A percentile compares a stretch with the other conserved stretches of the same genome.
Evolutionary conservation across 257 asterid genomes (phyloP).

Genomic region (Solanum paucissectum): DNA sequence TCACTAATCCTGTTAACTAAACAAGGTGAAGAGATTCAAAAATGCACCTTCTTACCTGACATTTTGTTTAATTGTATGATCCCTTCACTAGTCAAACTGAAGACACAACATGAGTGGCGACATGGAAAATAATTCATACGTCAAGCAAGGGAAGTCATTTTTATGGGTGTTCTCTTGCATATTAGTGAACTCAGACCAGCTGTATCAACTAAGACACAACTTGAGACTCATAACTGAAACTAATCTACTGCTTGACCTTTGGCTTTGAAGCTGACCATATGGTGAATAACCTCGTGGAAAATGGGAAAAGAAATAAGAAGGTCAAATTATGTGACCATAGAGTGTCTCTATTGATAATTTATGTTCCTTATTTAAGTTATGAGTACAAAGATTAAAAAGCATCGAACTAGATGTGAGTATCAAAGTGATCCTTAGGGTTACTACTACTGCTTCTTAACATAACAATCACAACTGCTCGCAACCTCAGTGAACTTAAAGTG

Average conservation of each 20-base stretch:
- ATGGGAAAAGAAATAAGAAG: not conserved
- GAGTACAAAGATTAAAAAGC: not conserved
- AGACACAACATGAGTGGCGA: not conserved
- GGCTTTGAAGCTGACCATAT: not conserved
- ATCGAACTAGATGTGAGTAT: not conserved
- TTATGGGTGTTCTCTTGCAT: not conserved
- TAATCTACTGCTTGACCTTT: not conserved
- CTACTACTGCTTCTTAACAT: not conserved
- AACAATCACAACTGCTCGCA: not conserved
- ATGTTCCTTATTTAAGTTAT: not conserved
- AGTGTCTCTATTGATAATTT: not conserved
- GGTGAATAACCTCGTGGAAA: not conserved
- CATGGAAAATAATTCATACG: not conserved
- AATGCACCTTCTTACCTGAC: not conserved
- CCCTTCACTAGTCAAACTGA: not conserved
- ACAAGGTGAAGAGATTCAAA: not conserved
- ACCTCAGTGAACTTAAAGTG: not conserved
- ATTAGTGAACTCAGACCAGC: not conserved
- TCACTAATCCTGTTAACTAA: not conserved
- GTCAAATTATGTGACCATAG: not conserved
- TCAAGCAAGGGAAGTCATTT: not conserved
- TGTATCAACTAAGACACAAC: not conserved
- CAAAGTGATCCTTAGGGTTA: not conserved
- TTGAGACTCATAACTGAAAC: not conserved
- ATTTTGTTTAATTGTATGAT: not conserved